These are phyloP conservation scores for Haematococcus lacustris DNA, from an alignment of 139 green algal species.

Conservation along the genomic window DNA sequence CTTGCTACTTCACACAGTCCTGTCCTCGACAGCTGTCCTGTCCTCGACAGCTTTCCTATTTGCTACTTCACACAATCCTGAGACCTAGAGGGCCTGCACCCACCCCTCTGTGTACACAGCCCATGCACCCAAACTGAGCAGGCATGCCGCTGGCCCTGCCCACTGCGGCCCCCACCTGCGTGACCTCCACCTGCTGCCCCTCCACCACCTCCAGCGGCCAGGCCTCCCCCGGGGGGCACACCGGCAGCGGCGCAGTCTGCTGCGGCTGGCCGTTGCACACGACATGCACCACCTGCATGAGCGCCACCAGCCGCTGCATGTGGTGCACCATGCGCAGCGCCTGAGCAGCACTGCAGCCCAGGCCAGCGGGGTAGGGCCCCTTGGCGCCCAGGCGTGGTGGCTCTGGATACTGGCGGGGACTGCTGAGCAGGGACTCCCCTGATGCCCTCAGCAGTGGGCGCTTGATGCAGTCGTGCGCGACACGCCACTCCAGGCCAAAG, in stretches of 20 bases:
- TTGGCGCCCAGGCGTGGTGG: not conserved
- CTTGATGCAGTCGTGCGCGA: constrained; percentile 5
- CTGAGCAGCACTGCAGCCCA: constrained; percentile 33
- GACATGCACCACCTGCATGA: constrained; percentile 47
- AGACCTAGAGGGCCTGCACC: no score
- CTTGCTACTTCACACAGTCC: no score
- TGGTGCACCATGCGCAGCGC: constrained; percentile 45
- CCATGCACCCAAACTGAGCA: no score
- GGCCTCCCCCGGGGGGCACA: no score
- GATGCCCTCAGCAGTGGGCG: constrained; percentile 29
- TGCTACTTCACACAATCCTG: no score
- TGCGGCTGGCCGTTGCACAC: not conserved
- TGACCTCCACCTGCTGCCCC: constrained; percentile 25
- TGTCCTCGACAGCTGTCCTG: no score
- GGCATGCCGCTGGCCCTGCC: no score
- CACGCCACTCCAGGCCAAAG: constrained; percentile 54
- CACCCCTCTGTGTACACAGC: no score
- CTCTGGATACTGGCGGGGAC: constrained; percentile 23
- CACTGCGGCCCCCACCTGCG: not conserved
- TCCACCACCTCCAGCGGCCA: constrained; percentile 16
- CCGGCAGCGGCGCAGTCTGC: no score
- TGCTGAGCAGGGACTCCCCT: constrained; percentile 31
- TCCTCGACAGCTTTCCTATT: no score
- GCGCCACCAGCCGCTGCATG: constrained; percentile 52
- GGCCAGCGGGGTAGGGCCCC: not conserved